Base-by-base conservation (phyloP, 176 grass and related monocot species). In the Aegilops speltoides region DNA sequence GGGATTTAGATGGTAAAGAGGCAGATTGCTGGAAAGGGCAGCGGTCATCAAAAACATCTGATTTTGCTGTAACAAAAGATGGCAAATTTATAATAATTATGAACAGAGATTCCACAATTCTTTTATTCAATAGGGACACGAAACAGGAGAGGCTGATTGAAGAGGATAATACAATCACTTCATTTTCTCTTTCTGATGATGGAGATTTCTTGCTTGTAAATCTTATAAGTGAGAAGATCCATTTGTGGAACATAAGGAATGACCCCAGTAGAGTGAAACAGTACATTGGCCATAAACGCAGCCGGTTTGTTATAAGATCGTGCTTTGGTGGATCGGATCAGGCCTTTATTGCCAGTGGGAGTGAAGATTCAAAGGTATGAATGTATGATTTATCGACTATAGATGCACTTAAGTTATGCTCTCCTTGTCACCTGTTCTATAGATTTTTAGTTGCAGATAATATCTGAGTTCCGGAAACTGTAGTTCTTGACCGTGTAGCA, bases 321-420 rank as follows among this genome's bases (percentile, higher is more conserved):
- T 98, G 95, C 87, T 98, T 98, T 82, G 95, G 95, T 50, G 95
- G 95, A 63, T 88, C 91, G 15, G 93, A 93, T 64, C 93, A 98
- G 52, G 93, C 89, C 15, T 98, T 98, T 57, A 80, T 98, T 93
- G 95, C 93, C 57, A 98, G 95, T 82, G 95, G 95, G 20, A 98
- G 95, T 84, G 95, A 98, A 85, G 95, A 98, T 87, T 95, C 93
- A 85, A 83, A 85, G 95, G 95, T 95, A 93, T 86, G 76, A 83
- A 85, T 93, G 91, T 95, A 93, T 86, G 76, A 26, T 62, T 9
- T 26, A 68, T 84, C 81, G 43, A 28, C 37, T 82, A 36, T 45
- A 24, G 36, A 31, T 34, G 24, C 19, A 45, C 46, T 60, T 76
- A 38, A 52, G 14, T 54, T 87, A 60, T 59, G 17, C 46, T 71